Evolutionary conservation across 2,329 filamentous ascomycete species (phyloP).

Genomic region (Podosphaera fusca): DNA sequence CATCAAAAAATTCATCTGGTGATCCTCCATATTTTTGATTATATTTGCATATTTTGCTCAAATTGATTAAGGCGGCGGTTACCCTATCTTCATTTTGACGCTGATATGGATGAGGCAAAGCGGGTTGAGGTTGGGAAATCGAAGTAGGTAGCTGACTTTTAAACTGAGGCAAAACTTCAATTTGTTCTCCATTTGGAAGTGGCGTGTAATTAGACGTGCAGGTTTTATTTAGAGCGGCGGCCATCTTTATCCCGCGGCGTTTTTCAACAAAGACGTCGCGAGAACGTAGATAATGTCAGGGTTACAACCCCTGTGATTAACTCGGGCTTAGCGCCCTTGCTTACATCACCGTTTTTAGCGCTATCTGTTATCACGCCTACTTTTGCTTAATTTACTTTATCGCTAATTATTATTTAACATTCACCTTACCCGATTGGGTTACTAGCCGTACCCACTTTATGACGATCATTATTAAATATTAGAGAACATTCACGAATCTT

Average conservation of each 20-base stretch:
- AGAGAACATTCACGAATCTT: no score
- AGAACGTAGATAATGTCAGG: no score
- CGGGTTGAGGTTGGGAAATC: constrained; percentile 11
- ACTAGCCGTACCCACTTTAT: no score
- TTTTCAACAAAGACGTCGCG: neutral
- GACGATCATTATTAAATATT: no score
- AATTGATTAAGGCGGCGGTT: neutral
- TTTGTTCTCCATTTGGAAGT: neutral
- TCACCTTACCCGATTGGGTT: no score
- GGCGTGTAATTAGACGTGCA: neutral
- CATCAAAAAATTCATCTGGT: neutral
- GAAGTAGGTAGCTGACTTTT: neutral
- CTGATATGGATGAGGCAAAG: neutral
- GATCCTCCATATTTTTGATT: neutral
- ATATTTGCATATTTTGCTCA: neutral
- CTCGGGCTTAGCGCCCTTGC: no score
- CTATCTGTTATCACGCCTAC: no score
- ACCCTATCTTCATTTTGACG: neutral
- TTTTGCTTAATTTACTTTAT: no score
- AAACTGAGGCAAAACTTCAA: neutral
- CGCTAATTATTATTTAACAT: no score
- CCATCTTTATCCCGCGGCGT: neutral
- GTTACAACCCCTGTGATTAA: no score
- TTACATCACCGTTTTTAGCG: no score
- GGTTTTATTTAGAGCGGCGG: neutral